phyloP scores from a whole-genome alignment of 1,139 yeast species.

The Lodderomyces pseudojiufengensis region DNA sequence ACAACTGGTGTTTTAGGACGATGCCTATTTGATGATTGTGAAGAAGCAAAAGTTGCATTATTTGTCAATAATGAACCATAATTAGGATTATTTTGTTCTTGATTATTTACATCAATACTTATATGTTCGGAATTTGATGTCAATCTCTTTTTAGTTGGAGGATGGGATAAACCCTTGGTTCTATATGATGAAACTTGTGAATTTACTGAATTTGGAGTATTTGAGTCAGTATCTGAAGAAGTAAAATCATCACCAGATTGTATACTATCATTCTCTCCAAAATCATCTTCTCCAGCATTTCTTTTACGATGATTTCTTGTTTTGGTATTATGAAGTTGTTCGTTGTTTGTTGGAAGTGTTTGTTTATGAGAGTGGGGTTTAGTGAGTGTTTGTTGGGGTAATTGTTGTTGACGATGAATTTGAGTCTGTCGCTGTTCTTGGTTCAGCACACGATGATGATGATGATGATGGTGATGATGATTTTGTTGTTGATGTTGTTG shows the following conservation, averaged over 20 bases:
- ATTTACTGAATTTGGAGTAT: constrained; percentile 20
- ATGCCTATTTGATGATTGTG: constrained; percentile 1
- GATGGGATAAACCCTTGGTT: constrained; percentile 18
- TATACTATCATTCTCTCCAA: constrained; percentile 17
- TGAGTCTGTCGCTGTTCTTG: not conserved
- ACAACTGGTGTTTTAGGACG: constrained; percentile 33
- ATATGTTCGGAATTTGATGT: constrained; percentile 12
- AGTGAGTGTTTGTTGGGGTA: not conserved
- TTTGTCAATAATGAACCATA: not conserved
- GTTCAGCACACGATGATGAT: not conserved
- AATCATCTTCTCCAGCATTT: constrained; percentile 17
- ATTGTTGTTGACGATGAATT: not conserved
- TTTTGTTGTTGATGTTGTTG: not conserved
- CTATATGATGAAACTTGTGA: constrained; percentile 11
- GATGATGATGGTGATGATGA: not conserved
- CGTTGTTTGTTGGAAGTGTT: too few species aligned
- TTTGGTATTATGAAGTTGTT: too few species aligned
- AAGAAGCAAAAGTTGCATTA: constrained; percentile 1
- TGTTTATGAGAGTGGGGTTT: too few species aligned
- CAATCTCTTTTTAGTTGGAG: constrained; percentile 42
- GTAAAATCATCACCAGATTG: constrained; percentile 38
- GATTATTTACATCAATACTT: not conserved
- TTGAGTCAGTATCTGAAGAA: constrained; percentile 34
- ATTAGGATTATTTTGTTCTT: constrained; percentile 1
- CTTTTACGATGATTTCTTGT: constrained; percentile 27